Percentiles rank a stretch among this genome's conserved stretches.
These are phyloP conservation scores for Colletotrichum agaves DNA, from an alignment of 2,329 filamentous ascomycete species.

Conservation along the genomic window DNA sequence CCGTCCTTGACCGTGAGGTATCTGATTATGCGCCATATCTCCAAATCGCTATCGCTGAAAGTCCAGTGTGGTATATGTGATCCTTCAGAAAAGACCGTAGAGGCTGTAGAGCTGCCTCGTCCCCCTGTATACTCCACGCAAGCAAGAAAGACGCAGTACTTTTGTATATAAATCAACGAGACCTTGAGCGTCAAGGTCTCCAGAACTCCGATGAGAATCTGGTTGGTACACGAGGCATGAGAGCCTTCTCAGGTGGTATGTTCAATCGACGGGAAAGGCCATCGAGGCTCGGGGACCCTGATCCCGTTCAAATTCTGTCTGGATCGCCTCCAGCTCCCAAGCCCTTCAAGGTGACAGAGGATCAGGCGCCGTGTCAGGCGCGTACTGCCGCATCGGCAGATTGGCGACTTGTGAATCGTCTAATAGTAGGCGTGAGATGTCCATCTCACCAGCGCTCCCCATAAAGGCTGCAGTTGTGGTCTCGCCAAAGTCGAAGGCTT, in stretches of 20 bases:
- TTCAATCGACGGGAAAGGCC: slow-evolving; percentile 1
- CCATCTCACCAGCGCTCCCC: slow-evolving; percentile 66
- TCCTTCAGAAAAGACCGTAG: slow-evolving; percentile 35
- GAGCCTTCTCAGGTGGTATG: background rate
- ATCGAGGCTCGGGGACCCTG: too few species aligned
- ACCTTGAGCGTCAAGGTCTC: background rate
- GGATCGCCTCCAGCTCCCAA: background rate
- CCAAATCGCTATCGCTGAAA: slow-evolving; percentile 18
- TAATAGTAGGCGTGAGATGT: slow-evolving; percentile 69
- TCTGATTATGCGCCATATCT: slow-evolving; percentile 33
- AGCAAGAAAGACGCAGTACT: slow-evolving; percentile 28
- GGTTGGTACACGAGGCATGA: background rate
- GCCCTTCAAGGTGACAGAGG: slow-evolving; percentile 21
- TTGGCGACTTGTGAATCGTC: slow-evolving; percentile 57
- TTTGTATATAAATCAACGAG: slow-evolving; percentile 23
- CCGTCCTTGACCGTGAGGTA: slow-evolving; percentile 22
- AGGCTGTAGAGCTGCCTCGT: slow-evolving; percentile 6
- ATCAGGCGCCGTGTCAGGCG: slow-evolving; percentile 40
- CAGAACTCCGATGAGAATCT: background rate
- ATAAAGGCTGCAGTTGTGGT: slow-evolving; percentile 51
- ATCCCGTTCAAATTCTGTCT: background rate
- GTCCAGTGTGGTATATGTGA: slow-evolving; percentile 28
- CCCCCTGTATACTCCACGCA: slow-evolving; percentile 28
- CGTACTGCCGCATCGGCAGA: slow-evolving; percentile 41
- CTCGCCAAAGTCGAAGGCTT: slow-evolving; percentile 58